Evolutionary conservation across 768 basidiomycete genomes (phyloP).

Genomic region (Crucibulum laeve): DNA sequence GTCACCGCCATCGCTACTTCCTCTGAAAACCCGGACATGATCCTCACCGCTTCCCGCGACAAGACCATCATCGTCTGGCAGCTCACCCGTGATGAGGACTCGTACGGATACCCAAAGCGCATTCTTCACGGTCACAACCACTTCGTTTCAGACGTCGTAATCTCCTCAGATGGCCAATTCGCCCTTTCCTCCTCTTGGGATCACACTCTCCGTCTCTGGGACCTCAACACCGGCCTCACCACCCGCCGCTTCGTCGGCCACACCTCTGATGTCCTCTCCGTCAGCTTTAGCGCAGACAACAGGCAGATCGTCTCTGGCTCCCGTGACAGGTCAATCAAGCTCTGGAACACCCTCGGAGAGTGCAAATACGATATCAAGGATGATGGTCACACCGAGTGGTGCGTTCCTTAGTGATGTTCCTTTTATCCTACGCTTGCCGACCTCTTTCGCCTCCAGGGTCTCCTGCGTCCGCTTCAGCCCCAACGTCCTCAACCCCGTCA

Average conservation of each 20-base stretch:
- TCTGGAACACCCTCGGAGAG: conserved; percentile 99
- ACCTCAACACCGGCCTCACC: conserved; percentile 94
- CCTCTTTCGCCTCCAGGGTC: conserved; percentile 54
- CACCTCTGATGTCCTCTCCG: conserved; percentile 95
- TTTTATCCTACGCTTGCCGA: neutral
- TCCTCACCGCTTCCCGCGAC: conserved; percentile 97
- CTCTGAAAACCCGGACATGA: conserved; percentile 98
- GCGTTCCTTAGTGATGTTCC: conserved; percentile 18
- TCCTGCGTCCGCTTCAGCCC: conserved; percentile 99
- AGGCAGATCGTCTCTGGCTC: conserved; percentile 98
- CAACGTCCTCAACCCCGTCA: conserved; percentile 95
- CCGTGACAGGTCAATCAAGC: conserved; percentile 95
- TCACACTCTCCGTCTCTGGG: conserved; percentile 99
- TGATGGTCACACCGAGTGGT: conserved; percentile 97
- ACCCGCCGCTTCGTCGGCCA: conserved; percentile 98
- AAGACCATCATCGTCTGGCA: conserved; percentile 99
- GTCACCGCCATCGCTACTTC: conserved; percentile 98
- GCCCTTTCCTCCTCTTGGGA: conserved; percentile 99
- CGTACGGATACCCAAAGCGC: conserved; percentile 95
- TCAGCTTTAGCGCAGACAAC: conserved; percentile 99
- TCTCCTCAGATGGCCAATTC: conserved; percentile 99
- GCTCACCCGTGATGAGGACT: conserved; percentile 87
- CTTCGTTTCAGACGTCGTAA: conserved; percentile 98
- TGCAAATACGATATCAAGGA: conserved; percentile 99
- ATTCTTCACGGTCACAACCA: conserved; percentile 99